A percentile compares a stretch with the other conserved stretches of the same genome.
Evolutionary conservation across 306 rosid genomes (phyloP).

Genomic region (Nissolia schottii): DNA sequence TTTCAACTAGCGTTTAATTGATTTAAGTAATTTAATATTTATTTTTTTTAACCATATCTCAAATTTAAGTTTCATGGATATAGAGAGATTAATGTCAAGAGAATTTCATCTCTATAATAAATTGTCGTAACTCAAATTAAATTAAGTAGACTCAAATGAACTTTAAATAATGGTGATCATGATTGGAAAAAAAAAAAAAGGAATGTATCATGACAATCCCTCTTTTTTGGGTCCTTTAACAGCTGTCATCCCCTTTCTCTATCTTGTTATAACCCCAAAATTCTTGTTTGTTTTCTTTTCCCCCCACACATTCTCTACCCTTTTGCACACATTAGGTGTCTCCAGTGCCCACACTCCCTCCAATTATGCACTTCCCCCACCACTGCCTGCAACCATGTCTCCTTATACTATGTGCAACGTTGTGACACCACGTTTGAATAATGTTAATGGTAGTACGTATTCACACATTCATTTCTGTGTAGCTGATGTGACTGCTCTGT

Average conservation of each 20-base stretch:
- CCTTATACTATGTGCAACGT: conserved; percentile 19
- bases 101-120: no score
- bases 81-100: no score
- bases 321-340: conserved; percentile 52
- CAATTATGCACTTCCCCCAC: conserved; percentile 53
- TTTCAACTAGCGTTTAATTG: no score
- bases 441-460: conserved; percentile 15
- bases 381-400: conserved; percentile 35
- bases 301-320: conserved; percentile 42
- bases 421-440: background rate
- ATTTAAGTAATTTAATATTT: no score
- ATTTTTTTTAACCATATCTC: no score
- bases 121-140: no score
- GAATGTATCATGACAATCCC: conserved; percentile 40
- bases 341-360: conserved; percentile 33
- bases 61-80: no score
- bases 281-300: conserved; percentile 35
- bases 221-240: conserved; percentile 49
- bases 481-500: conserved; percentile 26
- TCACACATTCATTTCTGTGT: conserved; percentile 14
- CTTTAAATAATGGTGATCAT: no score
- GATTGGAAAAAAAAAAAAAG: no score
- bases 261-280: conserved; percentile 20
- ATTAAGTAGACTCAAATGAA: no score
- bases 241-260: conserved; percentile 67